Percentiles rank a stretch among this genome's conserved stretches.
phyloP scores from a whole-genome alignment of 305 asterid genomes.

The Fraxinus platypoda region DNA sequence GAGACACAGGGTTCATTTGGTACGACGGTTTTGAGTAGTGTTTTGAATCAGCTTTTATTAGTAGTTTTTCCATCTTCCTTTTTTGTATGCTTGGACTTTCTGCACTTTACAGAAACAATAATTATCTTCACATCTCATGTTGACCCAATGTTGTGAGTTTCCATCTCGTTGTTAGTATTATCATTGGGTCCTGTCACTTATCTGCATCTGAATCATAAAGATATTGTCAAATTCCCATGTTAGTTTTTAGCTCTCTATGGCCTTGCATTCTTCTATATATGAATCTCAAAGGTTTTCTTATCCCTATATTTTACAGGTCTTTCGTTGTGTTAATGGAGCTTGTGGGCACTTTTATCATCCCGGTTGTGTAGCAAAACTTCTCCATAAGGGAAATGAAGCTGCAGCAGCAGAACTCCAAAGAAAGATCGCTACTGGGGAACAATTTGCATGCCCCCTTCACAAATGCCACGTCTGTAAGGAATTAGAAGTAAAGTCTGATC shows the following conservation, averaged over 20 bases:
- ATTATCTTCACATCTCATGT: background rate
- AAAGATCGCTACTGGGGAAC: constrained; percentile 61
- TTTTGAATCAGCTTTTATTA: background rate
- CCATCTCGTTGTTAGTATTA: background rate
- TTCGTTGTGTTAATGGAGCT: constrained; percentile 73
- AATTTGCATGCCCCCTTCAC: constrained; percentile 74
- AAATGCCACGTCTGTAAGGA: constrained; percentile 64
- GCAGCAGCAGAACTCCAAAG: constrained; percentile 45
- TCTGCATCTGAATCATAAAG: background rate
- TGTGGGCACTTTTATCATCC: constrained; percentile 85
- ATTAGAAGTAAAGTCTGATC: constrained; percentile 52
- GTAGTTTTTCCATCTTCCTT: background rate
- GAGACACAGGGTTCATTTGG: background rate
- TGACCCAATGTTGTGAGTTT: background rate
- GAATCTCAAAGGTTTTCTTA: background rate
- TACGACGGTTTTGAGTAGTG: background rate
- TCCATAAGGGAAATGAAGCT: constrained; percentile 47
- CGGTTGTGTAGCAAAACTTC: constrained; percentile 63
- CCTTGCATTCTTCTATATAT: background rate
- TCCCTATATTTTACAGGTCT: constrained; percentile 47
- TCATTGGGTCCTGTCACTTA: background rate
- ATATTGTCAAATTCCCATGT: background rate
- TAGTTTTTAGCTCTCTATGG: background rate
- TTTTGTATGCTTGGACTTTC: background rate
- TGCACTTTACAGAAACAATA: background rate